phyloP scores from a whole-genome alignment of 768 basidiomycete species.

The Rickenella mellea region DNA sequence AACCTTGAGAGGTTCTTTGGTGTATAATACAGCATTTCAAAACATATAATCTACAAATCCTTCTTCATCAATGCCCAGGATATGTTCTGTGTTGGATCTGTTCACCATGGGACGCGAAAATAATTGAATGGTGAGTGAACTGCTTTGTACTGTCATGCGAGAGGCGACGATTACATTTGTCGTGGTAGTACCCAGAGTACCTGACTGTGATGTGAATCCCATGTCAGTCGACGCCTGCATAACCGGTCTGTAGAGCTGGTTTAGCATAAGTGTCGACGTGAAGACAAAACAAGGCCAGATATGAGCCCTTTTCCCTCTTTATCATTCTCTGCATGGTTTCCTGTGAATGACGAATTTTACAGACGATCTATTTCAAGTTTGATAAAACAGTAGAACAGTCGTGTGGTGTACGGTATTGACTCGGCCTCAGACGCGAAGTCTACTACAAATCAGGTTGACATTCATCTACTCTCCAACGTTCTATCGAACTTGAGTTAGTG shows the following conservation, averaged over 20 bases:
- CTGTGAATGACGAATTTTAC: neutral
- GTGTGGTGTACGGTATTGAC: no score
- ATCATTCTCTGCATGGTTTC: constrained; percentile 6
- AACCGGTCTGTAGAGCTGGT: constrained; percentile 42
- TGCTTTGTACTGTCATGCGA: neutral
- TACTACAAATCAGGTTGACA: no score
- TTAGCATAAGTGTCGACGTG: constrained; percentile 35
- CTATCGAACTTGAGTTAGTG: no score
- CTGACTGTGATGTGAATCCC: constrained; percentile 15
- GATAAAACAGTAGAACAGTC: neutral
- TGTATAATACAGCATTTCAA: constrained; percentile 14
- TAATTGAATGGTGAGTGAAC: constrained; percentile 7
- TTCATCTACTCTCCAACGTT: no score
- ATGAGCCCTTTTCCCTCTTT: constrained; percentile 39
- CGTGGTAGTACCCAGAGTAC: constrained; percentile 47
- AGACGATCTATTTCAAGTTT: neutral
- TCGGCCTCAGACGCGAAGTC: no score
- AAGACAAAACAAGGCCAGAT: constrained; percentile 83
- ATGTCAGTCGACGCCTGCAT: constrained; percentile 25
- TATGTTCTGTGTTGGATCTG: neutral
- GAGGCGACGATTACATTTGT: constrained; percentile 48
- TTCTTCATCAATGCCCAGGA: neutral
- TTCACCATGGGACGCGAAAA: neutral
- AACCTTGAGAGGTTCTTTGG: constrained; percentile 14
- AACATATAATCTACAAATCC: no score